Base-by-base conservation (phyloP, 495 filamentous ascomycete species). In the Aspergillus asperescens region DNA sequence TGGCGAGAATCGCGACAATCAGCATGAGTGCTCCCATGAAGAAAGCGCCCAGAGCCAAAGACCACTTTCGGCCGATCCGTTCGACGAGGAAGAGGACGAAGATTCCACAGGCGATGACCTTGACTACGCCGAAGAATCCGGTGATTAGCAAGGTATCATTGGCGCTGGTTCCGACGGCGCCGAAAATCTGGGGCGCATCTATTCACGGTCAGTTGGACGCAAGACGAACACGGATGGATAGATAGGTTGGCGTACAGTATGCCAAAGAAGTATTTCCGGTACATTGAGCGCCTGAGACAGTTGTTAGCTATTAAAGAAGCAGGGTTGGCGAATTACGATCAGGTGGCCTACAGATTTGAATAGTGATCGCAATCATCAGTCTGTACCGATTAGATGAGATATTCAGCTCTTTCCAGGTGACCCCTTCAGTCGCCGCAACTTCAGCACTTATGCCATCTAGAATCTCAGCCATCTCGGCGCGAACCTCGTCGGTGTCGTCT, bases 61-160 rank as follows among this genome's bases (percentile, higher is more conserved):
- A 71, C 19, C 68, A 73, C 29, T 77, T 71, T 9, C 81, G 77
- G n/a, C 81, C 81, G 56, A 77, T 66, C 19, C 68, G 65, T 52
- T 82, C 79, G 20, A 81, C 77, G 16, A 78, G 73, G 54, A 80
- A 73, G 47, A 77, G 62, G 4, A 75, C 66, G 45, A 69, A 78
- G 22, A 69, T 69, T 19, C 63, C 69, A 43, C 73, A 70, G 1
- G 66, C 68, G 15, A 76, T 50, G 27, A 77, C 72, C 28, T 80
- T 80, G 44, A 74, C 72, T 0, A 75, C 70, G 19, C 73, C 73
- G 42, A 78, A 80, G 24, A 81, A 70, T 10, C 76, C 73, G 16
- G 70, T 77, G 22, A 76, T 69, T 7, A 81, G 57, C 22, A 65
- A 63, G 18, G 59, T 64, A 42, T 70, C 66, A 35, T 67, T 67